Evolutionary conservation across 1,284 basidiomycete species (phyloP), one percentile per base, ranked within the genome.

Genomic region (Cutaneotrichosporon sp.): DNA sequence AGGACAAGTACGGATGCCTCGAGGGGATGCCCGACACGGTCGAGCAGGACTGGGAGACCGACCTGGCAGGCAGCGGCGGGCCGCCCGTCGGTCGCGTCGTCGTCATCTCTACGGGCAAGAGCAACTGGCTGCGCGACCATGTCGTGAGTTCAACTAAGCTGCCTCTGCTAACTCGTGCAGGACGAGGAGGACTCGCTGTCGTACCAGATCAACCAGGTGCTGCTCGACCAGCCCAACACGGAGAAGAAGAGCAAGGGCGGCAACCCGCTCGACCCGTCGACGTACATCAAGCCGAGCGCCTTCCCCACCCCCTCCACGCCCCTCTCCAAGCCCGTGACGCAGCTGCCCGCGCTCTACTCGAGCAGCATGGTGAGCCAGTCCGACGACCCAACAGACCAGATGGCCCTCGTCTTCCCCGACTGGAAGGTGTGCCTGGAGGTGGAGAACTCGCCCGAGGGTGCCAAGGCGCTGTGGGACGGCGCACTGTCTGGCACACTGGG

Each of bases 351-450:
- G 16, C 82, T 83, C 38, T 83, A 91, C 59, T 87, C 89, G 7
- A 87, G 94, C 54, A 83, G 92, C 31, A 89, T 93, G 71, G 89
- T 90, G 46, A 91, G 89, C 68, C 90, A 93, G 72, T 82, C 82
- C 53, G 86, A 88, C 67, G 78, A 84, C 56, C 82, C 85, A 56
- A 78, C 82, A 49, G 87, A 91, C 63, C 76, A 82, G 64, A 89
- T 89, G 0, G 88, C 92, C 18, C 83, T 97, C 54, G 84, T 97
- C 1, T 87, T 97, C 71, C 94, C 94, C 5, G 94, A 97, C 79
- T 97, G 89, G 82, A 92, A 87, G 69, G 82, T 92, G 54, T 84
- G 92, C 24, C 83, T 85, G 5, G 87, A 87, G 56, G 85, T 95
- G 18, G 83, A 85, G 33, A 82, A 85, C 51, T 84, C 87, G 5